Conservation (phyloP, 2,329 filamentous ascomycete species). For the Scytalidium sp. region DNA sequence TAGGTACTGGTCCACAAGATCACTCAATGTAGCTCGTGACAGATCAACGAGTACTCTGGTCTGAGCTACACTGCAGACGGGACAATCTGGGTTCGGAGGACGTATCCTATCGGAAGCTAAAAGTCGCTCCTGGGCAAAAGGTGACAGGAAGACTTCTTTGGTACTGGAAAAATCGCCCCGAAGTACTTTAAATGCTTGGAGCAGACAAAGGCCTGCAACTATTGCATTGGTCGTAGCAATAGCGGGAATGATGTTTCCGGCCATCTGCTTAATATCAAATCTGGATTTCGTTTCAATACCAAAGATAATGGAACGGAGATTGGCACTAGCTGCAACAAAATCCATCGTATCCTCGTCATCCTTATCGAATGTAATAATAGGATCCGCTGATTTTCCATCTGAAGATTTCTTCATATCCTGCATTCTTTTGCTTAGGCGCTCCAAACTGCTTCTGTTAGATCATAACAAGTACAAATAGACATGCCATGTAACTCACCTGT, state of each 20-base stretch:
- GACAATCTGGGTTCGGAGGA: constrained; percentile 75
- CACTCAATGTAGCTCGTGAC: constrained; percentile 68
- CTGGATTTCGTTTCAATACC: constrained; percentile 84
- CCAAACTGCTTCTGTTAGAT: constrained; percentile 48
- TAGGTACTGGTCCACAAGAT: constrained; percentile 76
- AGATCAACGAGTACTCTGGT: constrained; percentile 66
- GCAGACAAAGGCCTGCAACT: constrained; percentile 85
- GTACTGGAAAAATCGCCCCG: constrained; percentile 66
- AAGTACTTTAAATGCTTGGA: constrained; percentile 90
- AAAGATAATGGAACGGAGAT: constrained; percentile 86
- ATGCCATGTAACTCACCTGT: constrained; percentile 48
- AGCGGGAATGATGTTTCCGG: constrained; percentile 96
- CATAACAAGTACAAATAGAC: not conserved
- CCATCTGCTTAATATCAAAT: constrained; percentile 99
- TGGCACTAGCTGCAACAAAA: constrained; percentile 88
- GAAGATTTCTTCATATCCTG: constrained; percentile 54
- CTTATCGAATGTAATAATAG: constrained; percentile 88
- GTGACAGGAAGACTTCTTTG: constrained; percentile 84
- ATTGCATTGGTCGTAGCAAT: constrained; percentile 98
- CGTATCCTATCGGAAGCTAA: constrained; percentile 55
- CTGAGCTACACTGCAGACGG: constrained; percentile 76
- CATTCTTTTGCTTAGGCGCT: constrained; percentile 72
- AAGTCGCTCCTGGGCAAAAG: constrained; percentile 55
- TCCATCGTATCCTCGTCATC: constrained; percentile 94
- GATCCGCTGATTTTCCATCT: constrained; percentile 47